Conservation (phyloP, 345 rosid genomes). For the Gossypium ekmanianum region DNA sequence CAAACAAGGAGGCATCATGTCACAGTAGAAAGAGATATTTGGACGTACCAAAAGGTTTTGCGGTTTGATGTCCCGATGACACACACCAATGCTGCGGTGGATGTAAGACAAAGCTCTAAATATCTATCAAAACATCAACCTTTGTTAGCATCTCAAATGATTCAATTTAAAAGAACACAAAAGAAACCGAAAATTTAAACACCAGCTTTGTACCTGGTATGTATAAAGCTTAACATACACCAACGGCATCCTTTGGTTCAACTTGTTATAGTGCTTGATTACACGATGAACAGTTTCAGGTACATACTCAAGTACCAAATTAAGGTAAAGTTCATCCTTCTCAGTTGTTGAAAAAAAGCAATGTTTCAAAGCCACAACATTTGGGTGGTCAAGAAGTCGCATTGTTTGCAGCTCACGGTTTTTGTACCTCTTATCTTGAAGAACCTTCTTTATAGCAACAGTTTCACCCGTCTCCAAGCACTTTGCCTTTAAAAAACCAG, state of each 20-base stretch:
- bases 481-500: slow-evolving; percentile 50
- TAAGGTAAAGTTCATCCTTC: slow-evolving; percentile 93
- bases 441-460: slow-evolving; percentile 95
- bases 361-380: slow-evolving; percentile 82
- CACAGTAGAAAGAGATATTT: background rate
- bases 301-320: slow-evolving; percentile 92
- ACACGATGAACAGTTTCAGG: slow-evolving; percentile 95
- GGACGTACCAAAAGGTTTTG: slow-evolving; percentile 87
- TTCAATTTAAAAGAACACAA: background rate
- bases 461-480: slow-evolving; percentile 97
- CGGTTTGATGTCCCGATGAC: slow-evolving; percentile 97
- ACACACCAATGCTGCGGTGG: slow-evolving; percentile 80
- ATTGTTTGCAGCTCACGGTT: slow-evolving; percentile 96
- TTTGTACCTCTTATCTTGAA: slow-evolving; percentile 96
- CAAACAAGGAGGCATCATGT: background rate
- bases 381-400: slow-evolving; percentile 97
- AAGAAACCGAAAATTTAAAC: background rate
- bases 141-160: background rate
- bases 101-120: slow-evolving; percentile 89
- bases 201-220: slow-evolving; percentile 57
- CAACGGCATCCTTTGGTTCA: slow-evolving; percentile 88
- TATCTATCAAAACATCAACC: slow-evolving; percentile 51
- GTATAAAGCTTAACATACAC: slow-evolving; percentile 88
- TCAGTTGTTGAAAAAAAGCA: slow-evolving; percentile 97
- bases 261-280: slow-evolving; percentile 81